Conservation (phyloP, 257 asterid genomes). For the Jasminum sambac region DNA sequence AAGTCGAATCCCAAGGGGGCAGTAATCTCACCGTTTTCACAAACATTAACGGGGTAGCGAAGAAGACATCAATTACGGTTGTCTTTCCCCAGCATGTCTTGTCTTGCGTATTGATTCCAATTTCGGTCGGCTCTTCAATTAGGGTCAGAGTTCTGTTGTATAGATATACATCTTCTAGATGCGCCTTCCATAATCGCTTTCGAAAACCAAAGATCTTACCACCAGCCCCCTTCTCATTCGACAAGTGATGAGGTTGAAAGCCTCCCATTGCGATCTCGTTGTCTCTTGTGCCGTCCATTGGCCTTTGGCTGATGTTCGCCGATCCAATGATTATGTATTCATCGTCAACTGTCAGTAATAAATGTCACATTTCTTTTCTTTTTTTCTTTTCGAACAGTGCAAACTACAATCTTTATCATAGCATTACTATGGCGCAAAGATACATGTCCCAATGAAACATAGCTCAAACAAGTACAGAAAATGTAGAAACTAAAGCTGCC, state of each 20-base stretch:
- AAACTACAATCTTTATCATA: no score
- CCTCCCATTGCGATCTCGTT: conserved; percentile 93
- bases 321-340: conserved; percentile 89
- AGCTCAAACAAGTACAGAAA: no score
- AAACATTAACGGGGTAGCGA: conserved; percentile 60
- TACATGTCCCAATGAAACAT: no score
- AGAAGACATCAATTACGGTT: conserved; percentile 77
- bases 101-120: conserved; percentile 57
- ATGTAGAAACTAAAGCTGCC: no score
- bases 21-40: conserved; percentile 45
- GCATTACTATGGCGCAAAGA: no score
- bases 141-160: conserved; percentile 36
- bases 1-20: conserved; percentile 51
- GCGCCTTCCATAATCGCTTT: conserved; percentile 81
- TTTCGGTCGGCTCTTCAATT: conserved; percentile 54
- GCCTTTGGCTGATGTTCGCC: conserved; percentile 88
- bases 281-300: conserved; percentile 92
- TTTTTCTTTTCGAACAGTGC: no score
- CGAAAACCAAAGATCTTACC: conserved; percentile 62
- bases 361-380: not conserved
- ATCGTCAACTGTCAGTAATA: conserved; percentile 69
- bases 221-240: conserved; percentile 35
- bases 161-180: conserved; percentile 31
- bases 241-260: conserved; percentile 71
- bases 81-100: conserved; percentile 34